Base-by-base conservation (phyloP, 2,329 filamentous ascomycete genomes). In the Microsporum canis region DNA sequence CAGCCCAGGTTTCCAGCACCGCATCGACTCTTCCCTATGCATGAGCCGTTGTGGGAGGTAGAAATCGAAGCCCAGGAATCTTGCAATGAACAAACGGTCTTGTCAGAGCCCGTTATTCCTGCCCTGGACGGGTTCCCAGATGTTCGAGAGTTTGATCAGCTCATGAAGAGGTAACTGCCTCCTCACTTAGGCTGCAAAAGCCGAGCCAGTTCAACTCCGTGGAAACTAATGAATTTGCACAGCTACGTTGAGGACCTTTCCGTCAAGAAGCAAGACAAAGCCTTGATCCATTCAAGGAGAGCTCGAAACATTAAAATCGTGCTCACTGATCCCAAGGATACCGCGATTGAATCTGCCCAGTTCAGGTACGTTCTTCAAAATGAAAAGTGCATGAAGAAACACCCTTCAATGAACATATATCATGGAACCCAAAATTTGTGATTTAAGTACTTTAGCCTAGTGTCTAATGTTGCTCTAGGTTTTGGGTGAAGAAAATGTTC, bases 401-500 rank as follows among this genome's bases (percentile, higher is more conserved):
- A 12, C 14, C 17, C 17, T 23, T 23, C 17, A 23, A 23, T 23
- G 17, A 23, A 23, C 17, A 23, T 23, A 43, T 43, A n/a, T 36
- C 41, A 31, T 45, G 12, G 43, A 41, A 27, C 34, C 39, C 57
- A 63, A 33, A 65, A 62, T 27, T 12, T n/a, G 10, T 31, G 33
- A 41, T 17, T 8, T 33, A 3, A 6, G 3, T 38, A 36, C 17
- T 17, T 41, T 38, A 7, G 58, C 47, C 57, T 12, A 60, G 41
- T 10, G 39, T 59, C 57, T 59, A 59, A 59, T 41, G n/a, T 8
- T 53, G 8, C 14, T 56, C 31, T 55, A 79, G 78, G 55, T 80
- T 80, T 63, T 80, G 78, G 78, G 78, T 78, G 29, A 80, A 80
- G 65, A 80, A 80, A 66, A 80, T 80, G 78, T 80, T 80, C 66